Conservation (phyloP, 2,329 filamentous ascomycete species). For the Fusarium newnesense region DNA sequence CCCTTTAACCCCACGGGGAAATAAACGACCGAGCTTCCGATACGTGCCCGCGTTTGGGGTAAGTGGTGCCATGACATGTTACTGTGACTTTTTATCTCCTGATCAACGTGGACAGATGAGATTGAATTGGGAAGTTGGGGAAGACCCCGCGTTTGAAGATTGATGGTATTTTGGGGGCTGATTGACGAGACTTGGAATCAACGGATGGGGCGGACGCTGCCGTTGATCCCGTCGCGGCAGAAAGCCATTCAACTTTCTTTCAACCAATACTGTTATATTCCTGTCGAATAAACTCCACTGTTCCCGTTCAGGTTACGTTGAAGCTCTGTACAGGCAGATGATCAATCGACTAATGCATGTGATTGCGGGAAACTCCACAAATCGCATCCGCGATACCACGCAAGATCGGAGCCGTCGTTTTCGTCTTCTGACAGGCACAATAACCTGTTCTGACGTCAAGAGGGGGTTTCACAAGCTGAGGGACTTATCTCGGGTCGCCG, state of each 20-base stretch:
- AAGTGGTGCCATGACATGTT: not conserved
- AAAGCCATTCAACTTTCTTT: too few relatives aligned
- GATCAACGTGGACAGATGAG: not conserved
- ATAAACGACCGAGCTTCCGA: constrained; percentile 14
- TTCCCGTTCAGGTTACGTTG: not conserved
- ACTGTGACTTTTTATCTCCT: constrained; percentile 10
- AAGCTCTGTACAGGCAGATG: not conserved
- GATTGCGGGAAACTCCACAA: not conserved
- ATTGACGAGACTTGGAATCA: rapidly evolving
- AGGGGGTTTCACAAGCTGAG: not conserved
- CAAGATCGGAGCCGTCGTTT: not conserved
- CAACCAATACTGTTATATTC: rapidly evolving
- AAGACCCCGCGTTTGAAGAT: not conserved
- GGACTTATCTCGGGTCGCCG: not conserved
- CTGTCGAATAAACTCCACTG: rapidly evolving
- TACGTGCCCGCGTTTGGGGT: constrained; percentile 26
- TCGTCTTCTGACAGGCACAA: rapidly evolving
- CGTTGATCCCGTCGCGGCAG: rapidly evolving
- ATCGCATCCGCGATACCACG: not conserved
- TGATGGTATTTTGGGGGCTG: not conserved
- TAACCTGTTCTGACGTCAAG: not conserved
- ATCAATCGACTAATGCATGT: not conserved
- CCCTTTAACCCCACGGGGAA: constrained; percentile 23
- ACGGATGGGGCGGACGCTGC: not conserved
- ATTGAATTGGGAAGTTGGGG: not conserved